Conservation (phyloP, 352 stramenopile species). For the Globisporangium ultimum region DNA sequence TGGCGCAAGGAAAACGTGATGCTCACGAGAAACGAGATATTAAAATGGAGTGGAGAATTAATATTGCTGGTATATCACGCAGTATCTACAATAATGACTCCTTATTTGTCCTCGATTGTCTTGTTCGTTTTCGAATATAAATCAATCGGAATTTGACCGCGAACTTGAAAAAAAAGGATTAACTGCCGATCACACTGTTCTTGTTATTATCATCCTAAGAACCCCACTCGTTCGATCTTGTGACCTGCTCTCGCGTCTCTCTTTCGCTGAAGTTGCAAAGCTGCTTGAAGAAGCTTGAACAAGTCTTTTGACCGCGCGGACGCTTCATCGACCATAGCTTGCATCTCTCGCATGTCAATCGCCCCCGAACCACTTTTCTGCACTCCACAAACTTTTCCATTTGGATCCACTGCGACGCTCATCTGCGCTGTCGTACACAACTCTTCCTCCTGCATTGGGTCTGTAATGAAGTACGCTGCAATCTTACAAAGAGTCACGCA, state of each 20-base stretch:
- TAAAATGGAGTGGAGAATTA: too few species aligned
- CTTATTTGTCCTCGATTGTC: too few species aligned
- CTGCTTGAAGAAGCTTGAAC: slow-evolving; percentile 50
- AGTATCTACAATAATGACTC: too few species aligned
- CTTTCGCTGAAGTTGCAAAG: slow-evolving; percentile 46
- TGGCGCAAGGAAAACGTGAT: too few species aligned
- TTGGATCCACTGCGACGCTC: slow-evolving; percentile 64
- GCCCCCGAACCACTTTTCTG: slow-evolving; percentile 72
- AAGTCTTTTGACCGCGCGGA: slow-evolving; percentile 60
- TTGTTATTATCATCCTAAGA: slow-evolving; percentile 41
- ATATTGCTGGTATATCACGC: too few species aligned
- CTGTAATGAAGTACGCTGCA: slow-evolving; percentile 60
- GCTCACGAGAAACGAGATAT: too few species aligned
- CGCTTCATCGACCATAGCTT: slow-evolving; percentile 76
- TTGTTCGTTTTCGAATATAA: too few species aligned
- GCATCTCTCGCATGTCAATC: slow-evolving; percentile 73
- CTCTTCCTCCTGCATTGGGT: slow-evolving; percentile 73
- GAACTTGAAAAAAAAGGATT: too few species aligned
- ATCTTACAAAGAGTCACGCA: slow-evolving; percentile 79
- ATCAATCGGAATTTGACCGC: too few species aligned
- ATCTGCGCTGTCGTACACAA: slow-evolving; percentile 72
- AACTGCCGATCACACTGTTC: too few species aligned
- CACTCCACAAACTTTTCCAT: slow-evolving; percentile 57
- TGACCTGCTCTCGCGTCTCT: slow-evolving; percentile 40
- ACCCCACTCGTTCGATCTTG: slow-evolving; percentile 61